Conservation (phyloP, 1,139 yeast genomes). For the Hyphopichia khmerensis region DNA sequence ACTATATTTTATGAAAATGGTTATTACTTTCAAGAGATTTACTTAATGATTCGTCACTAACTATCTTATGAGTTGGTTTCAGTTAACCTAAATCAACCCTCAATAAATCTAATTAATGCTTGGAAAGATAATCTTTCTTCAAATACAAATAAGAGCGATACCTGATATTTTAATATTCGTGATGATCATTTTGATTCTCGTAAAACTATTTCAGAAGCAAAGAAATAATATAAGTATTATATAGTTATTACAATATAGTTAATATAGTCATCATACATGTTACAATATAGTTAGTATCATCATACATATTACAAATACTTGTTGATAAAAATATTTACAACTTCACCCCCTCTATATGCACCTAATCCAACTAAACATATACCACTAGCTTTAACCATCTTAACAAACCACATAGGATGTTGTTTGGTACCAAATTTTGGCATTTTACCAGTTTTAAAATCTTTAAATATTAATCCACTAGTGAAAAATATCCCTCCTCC, state of each 20-base stretch:
- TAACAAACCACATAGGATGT: constrained; percentile 46
- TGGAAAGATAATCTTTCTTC: constrained; percentile 1
- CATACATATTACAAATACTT: not conserved
- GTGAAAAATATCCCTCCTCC: constrained; percentile 38
- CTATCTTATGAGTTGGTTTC: constrained; percentile 47
- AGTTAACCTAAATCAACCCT: constrained; percentile 15
- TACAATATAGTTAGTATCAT: too few species aligned
- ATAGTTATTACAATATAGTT: too few species aligned
- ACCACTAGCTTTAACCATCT: constrained; percentile 33
- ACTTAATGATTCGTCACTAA: constrained; percentile 43
- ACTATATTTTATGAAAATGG: constrained; percentile 43
- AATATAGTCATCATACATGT: too few species aligned
- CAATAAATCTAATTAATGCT: not conserved
- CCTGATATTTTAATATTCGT: constrained; percentile 49
- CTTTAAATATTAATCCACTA: constrained; percentile 30
- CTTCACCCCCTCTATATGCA: constrained; percentile 35
- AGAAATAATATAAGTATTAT: too few species aligned
- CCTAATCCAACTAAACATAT: constrained; percentile 37
- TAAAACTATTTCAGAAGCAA: too few species aligned
- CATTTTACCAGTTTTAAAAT: constrained; percentile 13
- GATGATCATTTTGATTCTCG: constrained; percentile 51
- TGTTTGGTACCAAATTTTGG: constrained; percentile 33
- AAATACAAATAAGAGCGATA: constrained; percentile 18
- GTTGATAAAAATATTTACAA: constrained; percentile 11
- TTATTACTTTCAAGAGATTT: constrained; percentile 59